Evolutionary conservation across 345 rosid species (phyloP).

Genomic region (Abelmoschus esculentus): DNA sequence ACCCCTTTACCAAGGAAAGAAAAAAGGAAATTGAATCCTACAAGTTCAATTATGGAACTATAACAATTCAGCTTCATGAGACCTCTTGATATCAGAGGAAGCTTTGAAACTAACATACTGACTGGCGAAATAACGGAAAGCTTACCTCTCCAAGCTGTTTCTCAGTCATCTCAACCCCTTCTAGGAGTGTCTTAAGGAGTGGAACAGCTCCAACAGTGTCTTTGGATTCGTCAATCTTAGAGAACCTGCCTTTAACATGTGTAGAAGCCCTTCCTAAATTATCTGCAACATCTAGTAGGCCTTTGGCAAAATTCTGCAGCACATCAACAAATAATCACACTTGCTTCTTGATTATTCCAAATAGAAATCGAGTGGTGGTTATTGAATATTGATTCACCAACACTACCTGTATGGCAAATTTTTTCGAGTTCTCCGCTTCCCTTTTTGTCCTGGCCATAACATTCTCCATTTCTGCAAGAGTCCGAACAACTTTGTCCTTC

Average conservation of each 20-base stretch:
- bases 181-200: conserved; percentile 66
- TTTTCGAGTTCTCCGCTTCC: conserved; percentile 79
- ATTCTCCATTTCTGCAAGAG: conserved; percentile 87
- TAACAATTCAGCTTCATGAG: not conserved
- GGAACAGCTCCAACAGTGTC: conserved; percentile 58
- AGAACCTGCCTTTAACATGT: conserved; percentile 69
- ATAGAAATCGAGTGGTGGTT: not conserved
- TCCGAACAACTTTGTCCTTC: conserved; percentile 73
- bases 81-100: not conserved
- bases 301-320: conserved; percentile 67
- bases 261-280: conserved; percentile 88
- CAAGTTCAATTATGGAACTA: not conserved
- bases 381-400: not conserved
- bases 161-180: conserved; percentile 98
- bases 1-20: not conserved
- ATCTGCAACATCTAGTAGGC: conserved; percentile 83
- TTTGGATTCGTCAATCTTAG: conserved; percentile 55
- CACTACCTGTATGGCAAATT: conserved; percentile 77
- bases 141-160: conserved; percentile 74
- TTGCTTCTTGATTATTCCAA: not conserved
- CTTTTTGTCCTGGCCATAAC: conserved; percentile 77
- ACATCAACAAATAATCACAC: conserved; percentile 8
- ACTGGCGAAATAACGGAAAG: not conserved
- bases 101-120: not conserved
- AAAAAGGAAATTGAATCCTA: not conserved